Evolutionary conservation across 208 protist species (phyloP), one percentile per base, ranked within the genome.

Genomic region (Acanthamoeba quina): DNA sequence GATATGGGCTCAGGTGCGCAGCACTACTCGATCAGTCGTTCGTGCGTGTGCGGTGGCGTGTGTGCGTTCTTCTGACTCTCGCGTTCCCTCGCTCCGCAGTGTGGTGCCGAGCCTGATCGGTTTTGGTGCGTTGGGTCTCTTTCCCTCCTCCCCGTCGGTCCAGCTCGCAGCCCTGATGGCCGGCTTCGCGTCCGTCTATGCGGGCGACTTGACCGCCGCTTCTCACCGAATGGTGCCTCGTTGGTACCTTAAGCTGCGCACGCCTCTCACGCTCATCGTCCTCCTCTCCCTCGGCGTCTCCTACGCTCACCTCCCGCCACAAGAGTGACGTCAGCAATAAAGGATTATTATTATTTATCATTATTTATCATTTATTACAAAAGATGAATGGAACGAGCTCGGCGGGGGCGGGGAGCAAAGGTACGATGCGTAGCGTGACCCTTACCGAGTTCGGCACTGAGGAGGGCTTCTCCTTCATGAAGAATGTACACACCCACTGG

Each of bases 201-300:
- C 37, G 19, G 58, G 83, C 26, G 83, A 90, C 58, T 5, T 49
- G 37, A 37, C 44, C 19, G 83, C 83, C 7, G 58, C 49, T n/a
- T 19, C 58, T 10, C 76, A 34, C 47, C 17, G 11, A 5, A 17
- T 90, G 31, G 56, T 70, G 13, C 83, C 83, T 1, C 49, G 29
- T 10, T 90, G 83, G 83, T 90, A 90, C 37, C 52, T 90, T 34
- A 64, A 37, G 83, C 52, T 90, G 49, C 49, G 83, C 7, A 90
- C 83, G 24, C 83, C 83, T 11, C 37, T 90, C 3, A 90, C 83
- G 24, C 60, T 90, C 19, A 44, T 70, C 31, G 83, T 90, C 37
- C 52, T 70, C 29, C 37, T 90, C 34, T 64, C 83, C 24, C 60
- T 90, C 34, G 83, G 83, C 56, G 29, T 70, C 52, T 90, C 83